These are phyloP conservation scores for Phytopythium helicoides DNA, from an alignment of 352 stramenopile species.

Conservation along the genomic window DNA sequence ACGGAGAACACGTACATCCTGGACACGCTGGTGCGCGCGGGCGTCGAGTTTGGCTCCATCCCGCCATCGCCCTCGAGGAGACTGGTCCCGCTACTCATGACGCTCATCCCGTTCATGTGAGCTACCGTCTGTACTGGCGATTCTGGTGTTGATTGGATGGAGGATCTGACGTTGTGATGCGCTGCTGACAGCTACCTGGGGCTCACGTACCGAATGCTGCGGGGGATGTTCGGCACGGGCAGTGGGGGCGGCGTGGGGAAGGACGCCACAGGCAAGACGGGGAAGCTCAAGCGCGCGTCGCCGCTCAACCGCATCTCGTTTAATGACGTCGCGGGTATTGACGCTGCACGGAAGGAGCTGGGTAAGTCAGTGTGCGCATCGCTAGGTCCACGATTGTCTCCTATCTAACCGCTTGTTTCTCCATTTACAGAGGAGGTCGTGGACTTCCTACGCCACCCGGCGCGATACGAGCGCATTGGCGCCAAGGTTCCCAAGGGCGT, in stretches of 20 bases:
- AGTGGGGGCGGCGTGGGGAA: constrained; percentile 54
- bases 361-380: constrained; percentile 14
- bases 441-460: constrained; percentile 92
- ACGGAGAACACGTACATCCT: constrained; percentile 71
- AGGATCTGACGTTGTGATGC: no score
- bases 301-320: constrained; percentile 70
- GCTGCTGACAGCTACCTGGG: constrained; percentile 57
- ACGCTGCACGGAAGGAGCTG: constrained; percentile 92
- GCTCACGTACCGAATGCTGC: constrained; percentile 83
- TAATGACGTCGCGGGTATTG: constrained; percentile 93
- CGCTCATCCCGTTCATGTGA: constrained; percentile 73
- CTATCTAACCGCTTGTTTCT: not conserved
- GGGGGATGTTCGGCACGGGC: constrained; percentile 54
- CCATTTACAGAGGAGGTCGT: constrained; percentile 83
- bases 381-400: not conserved
- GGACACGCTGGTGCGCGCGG: constrained; percentile 52
- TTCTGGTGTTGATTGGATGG: no score
- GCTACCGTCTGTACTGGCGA: constrained; percentile 3
- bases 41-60: constrained; percentile 70
- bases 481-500: constrained; percentile 92
- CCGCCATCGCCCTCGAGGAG: constrained; percentile 37
- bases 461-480: constrained; percentile 91
- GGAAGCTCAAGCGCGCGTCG: constrained; percentile 14
- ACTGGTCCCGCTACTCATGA: constrained; percentile 56
- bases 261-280: constrained; percentile 56